Percentiles rank a stretch among this genome's conserved stretches.
Conservation (phyloP, 148 eudicot genomes). For the Nyssa sinensis region DNA sequence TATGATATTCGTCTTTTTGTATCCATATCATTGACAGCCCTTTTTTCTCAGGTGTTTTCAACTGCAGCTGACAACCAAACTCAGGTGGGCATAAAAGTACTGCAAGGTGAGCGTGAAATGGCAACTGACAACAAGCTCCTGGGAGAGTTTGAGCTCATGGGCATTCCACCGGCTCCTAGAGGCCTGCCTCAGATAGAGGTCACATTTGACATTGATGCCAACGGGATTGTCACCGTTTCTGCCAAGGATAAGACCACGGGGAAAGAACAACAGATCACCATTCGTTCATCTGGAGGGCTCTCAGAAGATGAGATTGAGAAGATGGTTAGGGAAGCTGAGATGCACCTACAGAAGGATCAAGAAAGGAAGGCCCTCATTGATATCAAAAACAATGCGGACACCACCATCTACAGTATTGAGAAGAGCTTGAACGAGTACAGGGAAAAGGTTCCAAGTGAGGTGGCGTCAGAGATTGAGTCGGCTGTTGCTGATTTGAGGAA, state of each 20-base stretch:
- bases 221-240: conserved; percentile 88
- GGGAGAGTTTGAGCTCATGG: conserved; percentile 93
- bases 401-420: conserved; percentile 83
- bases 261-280: conserved; percentile 91
- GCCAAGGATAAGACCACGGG: conserved; percentile 90
- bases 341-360: conserved; percentile 84
- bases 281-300: conserved; percentile 83
- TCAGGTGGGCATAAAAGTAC: conserved; percentile 90
- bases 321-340: conserved; percentile 91
- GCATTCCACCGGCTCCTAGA: conserved; percentile 95
- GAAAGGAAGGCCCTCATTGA: conserved; percentile 80
- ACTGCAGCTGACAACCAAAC: conserved; percentile 99
- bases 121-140: conserved; percentile 82
- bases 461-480: conserved; percentile 66
- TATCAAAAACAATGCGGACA: conserved; percentile 74
- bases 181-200: conserved; percentile 97
- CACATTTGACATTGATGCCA: conserved; percentile 95
- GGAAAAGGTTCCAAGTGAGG: conserved; percentile 76
- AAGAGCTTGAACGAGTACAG: conserved; percentile 77
- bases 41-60: conserved; percentile 64
- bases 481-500: conserved; percentile 72
- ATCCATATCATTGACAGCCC: background rate
- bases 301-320: conserved; percentile 83
- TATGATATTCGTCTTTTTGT: background rate
- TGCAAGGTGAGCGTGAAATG: conserved; percentile 98